Percentiles rank a stretch among this genome's conserved stretches.
phyloP scores from a whole-genome alignment of 768 basidiomycete species.

The Lyophyllum atratum region DNA sequence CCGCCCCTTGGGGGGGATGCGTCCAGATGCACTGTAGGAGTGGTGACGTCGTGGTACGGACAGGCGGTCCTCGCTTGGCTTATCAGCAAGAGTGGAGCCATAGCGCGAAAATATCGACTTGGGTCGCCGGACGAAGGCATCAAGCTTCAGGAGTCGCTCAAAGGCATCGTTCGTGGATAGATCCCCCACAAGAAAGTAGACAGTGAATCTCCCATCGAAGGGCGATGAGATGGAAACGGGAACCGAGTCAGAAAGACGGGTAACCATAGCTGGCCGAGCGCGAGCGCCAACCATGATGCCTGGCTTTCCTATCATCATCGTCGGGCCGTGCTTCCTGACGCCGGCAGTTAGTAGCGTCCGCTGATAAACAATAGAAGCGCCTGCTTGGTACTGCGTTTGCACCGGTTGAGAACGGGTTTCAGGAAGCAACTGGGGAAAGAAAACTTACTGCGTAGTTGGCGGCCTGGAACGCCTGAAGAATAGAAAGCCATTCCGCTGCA shows the following conservation, averaged over 20 bases:
- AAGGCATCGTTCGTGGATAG: conserved; percentile 7
- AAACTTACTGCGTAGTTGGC: conserved; percentile 13
- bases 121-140: conserved; percentile 5
- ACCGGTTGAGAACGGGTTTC: background rate
- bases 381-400: conserved; percentile 14
- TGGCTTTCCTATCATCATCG: conserved; percentile 15
- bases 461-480: conserved; percentile 13
- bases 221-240: conserved; percentile 10
- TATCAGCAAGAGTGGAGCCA: background rate
- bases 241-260: conserved; percentile 15
- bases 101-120: conserved; percentile 13
- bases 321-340: background rate
- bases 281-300: conserved; percentile 10
- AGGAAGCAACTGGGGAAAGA: background rate
- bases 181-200: conserved; percentile 17
- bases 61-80: conserved; percentile 1
- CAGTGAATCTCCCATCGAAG: conserved; percentile 16
- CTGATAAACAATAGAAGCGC: conserved; percentile 16
- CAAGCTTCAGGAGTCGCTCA: conserved; percentile 9
- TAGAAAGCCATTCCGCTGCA: conserved; percentile 12
- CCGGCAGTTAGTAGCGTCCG: conserved; percentile 10
- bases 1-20: conserved; percentile 6
- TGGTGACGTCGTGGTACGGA: background rate
- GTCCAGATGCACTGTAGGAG: background rate
- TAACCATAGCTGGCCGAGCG: conserved; percentile 12